Conservation (phyloP, 257 asterid genomes). For the Capsicum rhomboideum region DNA sequence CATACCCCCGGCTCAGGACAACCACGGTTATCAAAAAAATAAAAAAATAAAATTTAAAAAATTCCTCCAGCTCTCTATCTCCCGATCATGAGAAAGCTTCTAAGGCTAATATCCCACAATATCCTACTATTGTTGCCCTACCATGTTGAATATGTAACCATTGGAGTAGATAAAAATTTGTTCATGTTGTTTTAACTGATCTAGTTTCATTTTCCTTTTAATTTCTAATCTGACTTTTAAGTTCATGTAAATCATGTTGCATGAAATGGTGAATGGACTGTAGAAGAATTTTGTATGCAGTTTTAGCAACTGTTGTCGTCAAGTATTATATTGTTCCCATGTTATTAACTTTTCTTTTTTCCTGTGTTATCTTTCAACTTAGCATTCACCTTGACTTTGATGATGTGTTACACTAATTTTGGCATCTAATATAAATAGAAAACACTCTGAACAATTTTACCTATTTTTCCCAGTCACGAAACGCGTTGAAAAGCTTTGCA, state of each 20-base stretch:
- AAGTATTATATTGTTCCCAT: neutral
- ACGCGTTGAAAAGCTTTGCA: slow-evolving; percentile 70
- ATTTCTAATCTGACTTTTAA: neutral
- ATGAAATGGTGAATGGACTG: neutral
- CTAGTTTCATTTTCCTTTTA: neutral
- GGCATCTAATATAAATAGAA: neutral
- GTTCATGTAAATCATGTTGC: neutral
- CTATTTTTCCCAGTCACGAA: slow-evolving; percentile 50
- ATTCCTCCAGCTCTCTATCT: neutral
- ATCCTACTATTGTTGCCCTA: neutral
- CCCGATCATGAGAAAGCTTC: neutral
- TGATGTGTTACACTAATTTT: slow-evolving; percentile 2
- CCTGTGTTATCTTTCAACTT: neutral
- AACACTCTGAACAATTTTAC: slow-evolving; percentile 9
- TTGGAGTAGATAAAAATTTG: neutral
- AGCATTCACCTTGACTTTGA: neutral
- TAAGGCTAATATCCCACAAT: neutral
- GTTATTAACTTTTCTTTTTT: neutral
- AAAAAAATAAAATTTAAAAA: too few relatives aligned
- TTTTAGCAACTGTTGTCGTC: neutral
- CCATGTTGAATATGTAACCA: neutral
- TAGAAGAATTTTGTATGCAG: neutral
- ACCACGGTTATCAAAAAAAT: too few relatives aligned
- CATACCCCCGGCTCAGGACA: too few relatives aligned
- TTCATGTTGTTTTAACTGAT: neutral